Percentiles rank a stretch among this genome's conserved stretches.
These are phyloP conservation scores for Metschnikowia peoriensis DNA, from an alignment of 805 yeast genomes.

Conservation along the genomic window DNA sequence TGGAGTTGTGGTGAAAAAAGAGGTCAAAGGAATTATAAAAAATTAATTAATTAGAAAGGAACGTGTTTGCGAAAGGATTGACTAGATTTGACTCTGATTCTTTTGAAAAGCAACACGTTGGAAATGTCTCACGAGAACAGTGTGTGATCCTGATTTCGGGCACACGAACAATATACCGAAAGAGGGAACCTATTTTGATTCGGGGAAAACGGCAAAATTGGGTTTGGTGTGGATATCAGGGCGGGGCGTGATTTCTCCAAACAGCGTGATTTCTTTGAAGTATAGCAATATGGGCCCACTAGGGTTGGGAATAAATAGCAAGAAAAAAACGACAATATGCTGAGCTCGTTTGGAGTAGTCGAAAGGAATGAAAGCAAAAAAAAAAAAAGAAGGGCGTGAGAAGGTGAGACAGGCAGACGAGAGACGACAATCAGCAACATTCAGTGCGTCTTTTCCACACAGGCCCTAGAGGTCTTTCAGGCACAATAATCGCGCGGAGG, in stretches of 20 bases:
- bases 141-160: background rate
- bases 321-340: background rate
- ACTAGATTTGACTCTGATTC: background rate
- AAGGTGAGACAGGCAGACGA: background rate
- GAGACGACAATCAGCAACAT: constrained; percentile 5
- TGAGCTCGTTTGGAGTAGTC: background rate
- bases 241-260: background rate
- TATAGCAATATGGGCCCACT: background rate
- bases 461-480: constrained; percentile 4
- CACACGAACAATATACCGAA: background rate
- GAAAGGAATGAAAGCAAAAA: background rate
- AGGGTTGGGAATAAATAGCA: background rate
- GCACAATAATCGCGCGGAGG: constrained; percentile 4
- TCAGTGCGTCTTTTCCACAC: constrained; percentile 7
- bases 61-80: background rate
- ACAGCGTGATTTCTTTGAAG: background rate
- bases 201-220: background rate
- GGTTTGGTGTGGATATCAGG: background rate
- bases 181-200: background rate
- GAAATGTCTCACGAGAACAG: background rate
- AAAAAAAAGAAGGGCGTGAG: background rate
- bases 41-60: background rate
- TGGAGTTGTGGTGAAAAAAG: too few relatives aligned
- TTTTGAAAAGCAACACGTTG: background rate
- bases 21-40: background rate